phyloP scores from a whole-genome alignment of 2,329 filamentous ascomycete species.

The Phyllosticta paracitricarpa region DNA sequence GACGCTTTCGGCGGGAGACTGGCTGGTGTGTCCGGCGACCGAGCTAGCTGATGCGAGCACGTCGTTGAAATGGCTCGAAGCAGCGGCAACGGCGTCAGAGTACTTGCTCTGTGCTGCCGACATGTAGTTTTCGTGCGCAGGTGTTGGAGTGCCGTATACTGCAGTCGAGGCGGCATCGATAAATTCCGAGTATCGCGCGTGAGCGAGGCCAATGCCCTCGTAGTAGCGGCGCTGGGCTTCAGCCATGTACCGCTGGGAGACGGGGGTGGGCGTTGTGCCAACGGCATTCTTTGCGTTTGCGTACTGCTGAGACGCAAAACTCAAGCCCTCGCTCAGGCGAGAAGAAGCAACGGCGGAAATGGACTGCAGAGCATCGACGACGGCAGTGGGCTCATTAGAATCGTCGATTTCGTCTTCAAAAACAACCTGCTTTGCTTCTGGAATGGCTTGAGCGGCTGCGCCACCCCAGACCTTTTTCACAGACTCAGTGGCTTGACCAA shows the following conservation, averaged over 20 bases:
- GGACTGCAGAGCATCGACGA: conserved; percentile 44
- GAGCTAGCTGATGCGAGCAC: conserved; percentile 30
- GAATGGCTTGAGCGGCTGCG: conserved; percentile 42
- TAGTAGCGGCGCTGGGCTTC: conserved; percentile 62
- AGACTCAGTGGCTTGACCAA: conserved; percentile 16
- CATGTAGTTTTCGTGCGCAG: conserved; percentile 35
- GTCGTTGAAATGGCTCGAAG: conserved; percentile 20
- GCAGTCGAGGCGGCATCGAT: conserved; percentile 61
- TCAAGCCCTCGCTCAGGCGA: conserved; percentile 59
- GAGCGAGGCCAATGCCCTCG: conserved; percentile 65
- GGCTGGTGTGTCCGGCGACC: conserved; percentile 23
- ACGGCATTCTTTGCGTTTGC: conserved; percentile 57
- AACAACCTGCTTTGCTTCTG: conserved; percentile 37
- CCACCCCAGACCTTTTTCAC: conserved; percentile 45
- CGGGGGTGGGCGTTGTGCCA: conserved; percentile 50
- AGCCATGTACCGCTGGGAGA: conserved; percentile 46
- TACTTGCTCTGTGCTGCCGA: conserved; percentile 21
- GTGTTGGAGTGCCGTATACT: conserved; percentile 54
- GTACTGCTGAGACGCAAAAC: conserved; percentile 55
- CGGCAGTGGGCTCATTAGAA: conserved; percentile 30
- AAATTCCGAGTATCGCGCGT: conserved; percentile 70
- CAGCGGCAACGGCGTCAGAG: conserved; percentile 22
- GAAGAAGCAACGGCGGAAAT: conserved; percentile 61
- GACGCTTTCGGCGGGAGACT: conserved; percentile 28
- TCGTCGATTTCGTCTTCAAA: conserved; percentile 41